Base-by-base conservation (phyloP, 805 yeast species). In the Yamadazyma nakazawae region DNA sequence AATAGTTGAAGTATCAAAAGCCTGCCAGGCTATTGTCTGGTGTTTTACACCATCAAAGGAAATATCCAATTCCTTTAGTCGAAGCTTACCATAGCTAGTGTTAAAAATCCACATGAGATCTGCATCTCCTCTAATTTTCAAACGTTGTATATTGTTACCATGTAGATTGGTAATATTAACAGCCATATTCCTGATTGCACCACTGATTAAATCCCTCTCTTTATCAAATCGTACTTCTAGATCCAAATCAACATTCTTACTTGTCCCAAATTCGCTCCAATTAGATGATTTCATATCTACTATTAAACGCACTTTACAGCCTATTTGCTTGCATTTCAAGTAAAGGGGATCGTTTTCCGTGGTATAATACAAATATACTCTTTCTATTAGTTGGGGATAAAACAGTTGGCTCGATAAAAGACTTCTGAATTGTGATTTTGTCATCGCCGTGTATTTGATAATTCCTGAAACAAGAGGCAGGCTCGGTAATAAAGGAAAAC, bases 101-200 rank as follows among this genome's bases (percentile, higher is more conserved):
- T 37, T 37, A 28, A 37, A 37, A n/a, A 37, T 24, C 40, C 40
- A 37, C 40, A 37, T 37, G 3, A 16, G 24, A 12, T 37, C 40
- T 24, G 30, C 16, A 24, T 24, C 30, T 9, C 40, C 40, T 37
- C 40, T 37, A 6, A 37, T 24, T 37, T 19, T 37, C 30, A 37
- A 37, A 21, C 13, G 13, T 11, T n/a, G 21, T 13, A 37, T 13
- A 21, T 37, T 37, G 17, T 37, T 24, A 5, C 40, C 40, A 37
- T 37, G 30, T 6, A 37, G 40, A 24, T 37, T 37, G 7, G 30
- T 19, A 16, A 37, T 24, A 16, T 37, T 37, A 6, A 21, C 30
- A 5, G 40, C 30, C 40, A 37, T 37, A 21, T 37, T 37, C 19
- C 40, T 8, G 13, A 37, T 21, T 6, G 40, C n/a, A 11, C 40